phyloP scores from a whole-genome alignment of 108 stramenopile species.

The Nannochloropsis oceanica region DNA sequence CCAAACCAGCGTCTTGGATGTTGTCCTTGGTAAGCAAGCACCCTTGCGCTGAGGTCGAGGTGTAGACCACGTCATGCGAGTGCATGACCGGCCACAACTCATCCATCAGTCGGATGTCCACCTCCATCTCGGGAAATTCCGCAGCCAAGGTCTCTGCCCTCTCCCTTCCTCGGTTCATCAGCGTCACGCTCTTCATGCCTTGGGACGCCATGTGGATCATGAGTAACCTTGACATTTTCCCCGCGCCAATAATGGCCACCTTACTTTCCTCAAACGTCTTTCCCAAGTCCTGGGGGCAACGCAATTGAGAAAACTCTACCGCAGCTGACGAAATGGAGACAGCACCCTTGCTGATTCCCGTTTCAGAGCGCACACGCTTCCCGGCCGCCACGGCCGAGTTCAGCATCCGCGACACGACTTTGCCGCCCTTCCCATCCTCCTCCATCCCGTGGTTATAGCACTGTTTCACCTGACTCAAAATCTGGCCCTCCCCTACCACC shows the following conservation, averaged over 20 bases:
- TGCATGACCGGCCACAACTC: constrained; percentile 68
- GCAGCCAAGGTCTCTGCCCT: constrained; percentile 6
- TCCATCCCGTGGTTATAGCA: constrained; percentile 89
- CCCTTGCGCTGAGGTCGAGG: constrained; percentile 66
- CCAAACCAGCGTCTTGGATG: constrained; percentile 42
- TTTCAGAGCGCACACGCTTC: constrained; percentile 88
- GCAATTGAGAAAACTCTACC: constrained; percentile 63
- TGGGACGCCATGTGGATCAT: constrained; percentile 83
- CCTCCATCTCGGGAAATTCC: constrained; percentile 33
- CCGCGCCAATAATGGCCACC: constrained; percentile 86
- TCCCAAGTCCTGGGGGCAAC: constrained; percentile 53
- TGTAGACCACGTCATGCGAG: constrained; percentile 82
- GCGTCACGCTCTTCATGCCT: constrained; percentile 76
- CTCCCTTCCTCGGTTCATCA: constrained; percentile 64
- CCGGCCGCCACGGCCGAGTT: constrained; percentile 90
- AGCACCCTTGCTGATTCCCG: constrained; percentile 79
- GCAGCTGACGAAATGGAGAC: constrained; percentile 84
- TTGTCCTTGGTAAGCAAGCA: constrained; percentile 61
- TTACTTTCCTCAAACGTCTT: constrained; percentile 70
- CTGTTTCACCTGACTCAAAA: constrained; percentile 70
- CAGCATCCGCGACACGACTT: constrained; percentile 75
- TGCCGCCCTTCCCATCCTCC: constrained; percentile 86
- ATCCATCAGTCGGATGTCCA: constrained; percentile 28
- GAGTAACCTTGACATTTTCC: constrained; percentile 90
- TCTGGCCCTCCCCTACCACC: constrained; percentile 98